These are phyloP conservation scores for Cercospora zeina DNA, from an alignment of 2,329 filamentous ascomycete species.

Conservation along the genomic window DNA sequence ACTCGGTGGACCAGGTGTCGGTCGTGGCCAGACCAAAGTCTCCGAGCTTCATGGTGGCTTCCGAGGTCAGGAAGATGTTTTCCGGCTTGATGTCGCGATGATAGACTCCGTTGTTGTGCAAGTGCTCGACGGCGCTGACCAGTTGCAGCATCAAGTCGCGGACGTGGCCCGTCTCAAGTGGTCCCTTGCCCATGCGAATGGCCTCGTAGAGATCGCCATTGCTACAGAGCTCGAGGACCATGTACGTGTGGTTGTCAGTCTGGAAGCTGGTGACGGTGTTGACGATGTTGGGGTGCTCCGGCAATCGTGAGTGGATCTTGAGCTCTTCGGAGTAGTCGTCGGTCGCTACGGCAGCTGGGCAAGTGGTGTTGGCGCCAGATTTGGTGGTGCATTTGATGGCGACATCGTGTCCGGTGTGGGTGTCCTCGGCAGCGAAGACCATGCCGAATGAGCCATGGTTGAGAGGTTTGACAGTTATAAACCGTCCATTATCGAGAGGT, in stretches of 20 bases:
- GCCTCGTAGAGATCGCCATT: slow-evolving; percentile 97
- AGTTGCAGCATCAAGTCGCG: slow-evolving; percentile 96
- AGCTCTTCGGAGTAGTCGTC: slow-evolving; percentile 83
- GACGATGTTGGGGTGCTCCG: slow-evolving; percentile 85
- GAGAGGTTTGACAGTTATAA: slow-evolving; percentile 86
- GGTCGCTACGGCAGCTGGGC: slow-evolving; percentile 65
- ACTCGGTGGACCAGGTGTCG: slow-evolving; percentile 86
- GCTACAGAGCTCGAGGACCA: slow-evolving; percentile 92
- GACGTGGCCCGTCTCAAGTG: slow-evolving; percentile 92
- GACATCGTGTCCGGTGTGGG: slow-evolving; percentile 72
- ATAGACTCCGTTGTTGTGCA: slow-evolving; percentile 87
- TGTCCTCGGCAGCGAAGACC: slow-evolving; percentile 90
- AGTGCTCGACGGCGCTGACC: slow-evolving; percentile 82
- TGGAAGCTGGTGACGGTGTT: slow-evolving; percentile 90
- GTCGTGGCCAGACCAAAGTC: slow-evolving; percentile 93
- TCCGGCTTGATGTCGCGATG: slow-evolving; percentile 99
- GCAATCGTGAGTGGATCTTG: slow-evolving; percentile 75
- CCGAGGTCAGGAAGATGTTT: slow-evolving; percentile 91
- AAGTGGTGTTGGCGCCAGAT: slow-evolving; percentile 62
- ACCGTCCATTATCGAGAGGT: slow-evolving; percentile 78
- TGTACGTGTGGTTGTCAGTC: slow-evolving; percentile 82
- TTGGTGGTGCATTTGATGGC: slow-evolving; percentile 98
- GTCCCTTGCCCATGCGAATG: slow-evolving; percentile 83
- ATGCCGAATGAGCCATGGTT: slow-evolving; percentile 99
- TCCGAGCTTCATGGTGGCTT: slow-evolving; percentile 90